Evolutionary conservation across 495 filamentous ascomycete species (phyloP).

Genomic region (Penicillium pulvis): DNA sequence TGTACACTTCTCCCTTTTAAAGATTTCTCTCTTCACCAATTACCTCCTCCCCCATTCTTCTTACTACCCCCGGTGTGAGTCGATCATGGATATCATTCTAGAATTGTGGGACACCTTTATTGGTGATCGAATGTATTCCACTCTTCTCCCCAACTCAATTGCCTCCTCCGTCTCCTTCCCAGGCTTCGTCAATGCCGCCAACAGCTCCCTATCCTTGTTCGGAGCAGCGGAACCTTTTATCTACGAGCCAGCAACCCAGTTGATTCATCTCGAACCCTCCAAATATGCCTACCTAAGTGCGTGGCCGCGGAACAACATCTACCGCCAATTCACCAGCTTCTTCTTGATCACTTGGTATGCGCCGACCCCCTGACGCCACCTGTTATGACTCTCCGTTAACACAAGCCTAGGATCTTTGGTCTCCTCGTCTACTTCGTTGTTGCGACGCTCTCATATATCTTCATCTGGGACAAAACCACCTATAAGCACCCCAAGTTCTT

Average conservation of each 20-base stretch:
- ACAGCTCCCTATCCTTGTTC: conserved; percentile 45
- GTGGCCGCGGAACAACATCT: conserved; percentile 78
- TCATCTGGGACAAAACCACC: conserved; percentile 92
- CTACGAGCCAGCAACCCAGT: conserved; percentile 73
- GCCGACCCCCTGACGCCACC: conserved; percentile 1
- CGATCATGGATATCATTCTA: conserved; percentile 84
- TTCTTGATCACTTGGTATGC: conserved; percentile 85
- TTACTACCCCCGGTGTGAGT: conserved; percentile 3
- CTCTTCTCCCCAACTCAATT: conserved; percentile 62
- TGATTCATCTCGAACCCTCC: conserved; percentile 69
- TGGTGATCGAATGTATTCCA: conserved; percentile 80
- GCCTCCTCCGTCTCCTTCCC: conserved; percentile 48
- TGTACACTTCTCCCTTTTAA: conserved; percentile 2
- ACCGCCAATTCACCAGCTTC: conserved; percentile 73
- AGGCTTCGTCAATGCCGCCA: conserved; percentile 41
- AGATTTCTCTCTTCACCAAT: conserved; percentile 10
- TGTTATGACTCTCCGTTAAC: conserved; percentile 11
- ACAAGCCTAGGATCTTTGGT: conserved; percentile 71
- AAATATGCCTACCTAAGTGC: conserved; percentile 80
- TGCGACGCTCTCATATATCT: conserved; percentile 81
- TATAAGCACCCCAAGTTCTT: conserved; percentile 93
- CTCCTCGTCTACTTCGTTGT: conserved; percentile 81
- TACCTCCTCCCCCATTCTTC: conserved; percentile 14
- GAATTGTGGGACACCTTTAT: conserved; percentile 83
- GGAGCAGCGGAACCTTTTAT: conserved; percentile 52